Evolutionary conservation across 176 grass and related monocot genomes (phyloP), one percentile per base, ranked within the genome.

Genomic region (Hordeum vulgare): DNA sequence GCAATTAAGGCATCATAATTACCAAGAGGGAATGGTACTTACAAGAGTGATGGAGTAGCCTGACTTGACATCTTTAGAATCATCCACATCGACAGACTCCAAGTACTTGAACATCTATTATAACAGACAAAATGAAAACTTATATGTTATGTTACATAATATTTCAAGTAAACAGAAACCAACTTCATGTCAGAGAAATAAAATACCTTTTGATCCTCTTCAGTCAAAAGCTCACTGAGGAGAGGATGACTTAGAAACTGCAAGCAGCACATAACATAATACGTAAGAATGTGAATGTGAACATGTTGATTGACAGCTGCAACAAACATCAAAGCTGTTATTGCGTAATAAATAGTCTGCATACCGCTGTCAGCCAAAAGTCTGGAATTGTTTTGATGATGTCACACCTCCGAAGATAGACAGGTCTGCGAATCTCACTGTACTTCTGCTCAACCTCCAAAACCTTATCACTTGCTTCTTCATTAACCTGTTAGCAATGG

Each of bases 211-310:
- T 96, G 90, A 87, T 99, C 97, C 23, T 99, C 93, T 84, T 96
- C 89, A 44, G 75, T 94, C 65, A 99, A 80, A 83, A 95, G 87
- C 85, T 94, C 91, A 6, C 88, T 83, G 45, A 99, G 97, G 58
- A 89, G 82, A 87, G 97, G 97, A 92, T 99, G 93, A 75, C 93
- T 99, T 42, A 96, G 71, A 88, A 99, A 94, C 97, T 99, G 82
- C 68, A 83, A 37, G 78, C 29, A 90, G 20, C 15, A 77, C 41
- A 81, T 34, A 81, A 33, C 17, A 75, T 62, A 82, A 28, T 45
- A 78, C 5, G 4, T 76, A 29, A 86, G 24, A 84, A 77, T 37
- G 35, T 73, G 24, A 84, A 77, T 37, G 35, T 73, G 9, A 27
- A 72, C 71, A 70, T 60, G 77, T 39, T 78, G n/a, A 27, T 28